Evolutionary conservation across 495 filamentous ascomycete species (phyloP), one percentile per base, ranked within the genome.

Genomic region (Penicillium mononematosum): DNA sequence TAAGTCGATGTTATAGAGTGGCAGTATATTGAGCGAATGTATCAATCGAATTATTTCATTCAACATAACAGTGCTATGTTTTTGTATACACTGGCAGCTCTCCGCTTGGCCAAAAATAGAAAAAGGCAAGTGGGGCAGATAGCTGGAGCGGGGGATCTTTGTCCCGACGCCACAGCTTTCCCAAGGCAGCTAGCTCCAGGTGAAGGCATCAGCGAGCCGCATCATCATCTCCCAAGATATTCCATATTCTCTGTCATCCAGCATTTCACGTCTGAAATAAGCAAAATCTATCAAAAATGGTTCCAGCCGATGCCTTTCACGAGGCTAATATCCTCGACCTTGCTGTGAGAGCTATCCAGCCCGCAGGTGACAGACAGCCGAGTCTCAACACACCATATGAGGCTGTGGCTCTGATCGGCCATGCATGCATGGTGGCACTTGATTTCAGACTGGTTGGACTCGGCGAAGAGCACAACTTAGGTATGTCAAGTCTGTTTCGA

Each of bases 391-490:
- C 83, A 64, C 79, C 89, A 2, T 88, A 88, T 70, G 95, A 98
- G 73, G 91, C 89, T 42, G 74, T 96, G 57, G 91, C 91, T 10
- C 82, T 98, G 39, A 86, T 94, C 61, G 78, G 83, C 41, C 93
- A 98, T 69, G 90, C 90, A 27, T 89, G 85, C 65, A 89, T 98
- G 87, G 62, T 80, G 27, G 84, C 86, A 5, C 83, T 93, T 10
- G 90, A 85, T 45, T 98, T 97, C 70, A 81, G 89, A 45, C 77
- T 98, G 8, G 69, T 92, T 20, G 92, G 92, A 1, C 87, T 96
- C 19, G 80, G 86, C 17, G 91, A 98, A 70, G 90, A 93, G 22
- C 82, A 90, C 55, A 81, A 75, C 29, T 81, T 87, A 53, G 79
- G 88, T 88, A 73, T 50, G 67, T 58, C 32, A 29, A 3, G 61